These are phyloP conservation scores for Eleusine indica DNA, from an alignment of 176 grass and related monocot genomes.

Conservation along the genomic window DNA sequence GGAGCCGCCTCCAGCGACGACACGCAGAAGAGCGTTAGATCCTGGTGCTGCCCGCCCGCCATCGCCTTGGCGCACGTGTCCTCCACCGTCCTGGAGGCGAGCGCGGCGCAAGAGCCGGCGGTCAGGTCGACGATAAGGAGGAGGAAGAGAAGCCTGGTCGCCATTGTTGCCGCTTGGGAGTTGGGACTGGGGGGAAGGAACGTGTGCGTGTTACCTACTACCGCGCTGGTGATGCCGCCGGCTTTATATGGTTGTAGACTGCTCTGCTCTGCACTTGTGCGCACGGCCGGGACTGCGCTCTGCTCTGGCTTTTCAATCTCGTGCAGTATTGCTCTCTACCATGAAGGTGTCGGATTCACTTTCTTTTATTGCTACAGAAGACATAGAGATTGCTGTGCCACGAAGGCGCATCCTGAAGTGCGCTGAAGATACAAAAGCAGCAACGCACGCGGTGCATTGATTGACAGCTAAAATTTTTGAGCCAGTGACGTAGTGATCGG, in stretches of 20 bases:
- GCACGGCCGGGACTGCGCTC: not conserved
- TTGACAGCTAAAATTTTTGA: not conserved
- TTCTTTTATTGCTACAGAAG: not conserved
- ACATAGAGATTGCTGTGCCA: too few relatives aligned
- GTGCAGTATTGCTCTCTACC: not conserved
- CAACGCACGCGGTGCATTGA: not conserved
- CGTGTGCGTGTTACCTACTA: not conserved
- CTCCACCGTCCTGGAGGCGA: conserved; percentile 2
- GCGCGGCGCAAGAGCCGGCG: not conserved
- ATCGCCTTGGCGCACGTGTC: conserved; percentile 45
- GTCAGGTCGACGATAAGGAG: not conserved
- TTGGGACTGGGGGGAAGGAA: not conserved
- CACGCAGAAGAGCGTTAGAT: conserved; percentile 45
- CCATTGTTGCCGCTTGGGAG: conserved; percentile 26
- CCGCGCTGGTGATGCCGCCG: not conserved
- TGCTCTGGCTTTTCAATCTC: not conserved
- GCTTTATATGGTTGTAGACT: conserved; percentile 2
- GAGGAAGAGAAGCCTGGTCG: conserved; percentile 5
- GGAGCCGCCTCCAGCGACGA: conserved; percentile 39
- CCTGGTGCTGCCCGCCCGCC: not conserved
- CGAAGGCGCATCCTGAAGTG: too few relatives aligned
- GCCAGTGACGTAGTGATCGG: not conserved
- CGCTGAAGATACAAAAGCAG: too few relatives aligned
- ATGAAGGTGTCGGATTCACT: not conserved
- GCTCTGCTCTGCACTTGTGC: not conserved